These are phyloP conservation scores for Aspergillus sp. DNA, from an alignment of 2,329 filamentous ascomycete genomes.

Conservation along the genomic window DNA sequence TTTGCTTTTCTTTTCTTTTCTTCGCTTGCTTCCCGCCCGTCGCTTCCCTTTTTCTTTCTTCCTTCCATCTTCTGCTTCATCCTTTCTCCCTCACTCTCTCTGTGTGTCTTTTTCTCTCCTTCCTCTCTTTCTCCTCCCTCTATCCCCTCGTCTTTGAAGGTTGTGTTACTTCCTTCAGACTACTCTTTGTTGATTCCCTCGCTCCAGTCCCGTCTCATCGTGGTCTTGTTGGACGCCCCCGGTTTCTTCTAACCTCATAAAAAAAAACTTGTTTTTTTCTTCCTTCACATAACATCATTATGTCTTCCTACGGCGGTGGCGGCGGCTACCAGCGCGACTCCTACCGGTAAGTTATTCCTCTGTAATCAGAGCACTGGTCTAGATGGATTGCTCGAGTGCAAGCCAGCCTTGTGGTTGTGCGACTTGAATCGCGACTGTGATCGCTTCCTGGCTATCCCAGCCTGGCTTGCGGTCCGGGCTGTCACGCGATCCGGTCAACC, in stretches of 20 bases:
- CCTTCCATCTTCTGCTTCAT: slow-evolving; percentile 7
- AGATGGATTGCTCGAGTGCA: neutral
- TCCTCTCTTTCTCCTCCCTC: slow-evolving; percentile 24
- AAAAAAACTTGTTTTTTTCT: slow-evolving; percentile 12
- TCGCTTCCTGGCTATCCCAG: neutral
- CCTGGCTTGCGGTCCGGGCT: neutral
- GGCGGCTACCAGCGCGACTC: slow-evolving; percentile 57
- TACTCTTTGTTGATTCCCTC: slow-evolving; percentile 23
- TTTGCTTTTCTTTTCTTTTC: slow-evolving; percentile 26
- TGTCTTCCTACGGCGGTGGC: slow-evolving; percentile 71
- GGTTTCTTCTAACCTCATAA: slow-evolving; percentile 1
- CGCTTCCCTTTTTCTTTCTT: slow-evolving; percentile 23
- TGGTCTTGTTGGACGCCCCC: slow-evolving; percentile 4
- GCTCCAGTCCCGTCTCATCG: slow-evolving; percentile 4
- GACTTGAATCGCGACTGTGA: neutral
- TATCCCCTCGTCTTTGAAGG: slow-evolving; percentile 16
- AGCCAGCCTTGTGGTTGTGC: neutral
- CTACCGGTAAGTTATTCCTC: slow-evolving; percentile 44
- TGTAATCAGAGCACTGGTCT: neutral
- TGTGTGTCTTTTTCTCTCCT: slow-evolving; percentile 24
- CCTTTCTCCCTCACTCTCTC: slow-evolving; percentile 16
- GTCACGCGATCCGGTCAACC: neutral
- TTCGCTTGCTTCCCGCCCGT: slow-evolving; percentile 34
- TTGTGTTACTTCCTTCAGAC: slow-evolving; percentile 24
- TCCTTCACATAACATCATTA: slow-evolving; percentile 44